These are phyloP conservation scores for Lactarius sanguifluus DNA, from an alignment of 768 basidiomycete species.

Conservation along the genomic window DNA sequence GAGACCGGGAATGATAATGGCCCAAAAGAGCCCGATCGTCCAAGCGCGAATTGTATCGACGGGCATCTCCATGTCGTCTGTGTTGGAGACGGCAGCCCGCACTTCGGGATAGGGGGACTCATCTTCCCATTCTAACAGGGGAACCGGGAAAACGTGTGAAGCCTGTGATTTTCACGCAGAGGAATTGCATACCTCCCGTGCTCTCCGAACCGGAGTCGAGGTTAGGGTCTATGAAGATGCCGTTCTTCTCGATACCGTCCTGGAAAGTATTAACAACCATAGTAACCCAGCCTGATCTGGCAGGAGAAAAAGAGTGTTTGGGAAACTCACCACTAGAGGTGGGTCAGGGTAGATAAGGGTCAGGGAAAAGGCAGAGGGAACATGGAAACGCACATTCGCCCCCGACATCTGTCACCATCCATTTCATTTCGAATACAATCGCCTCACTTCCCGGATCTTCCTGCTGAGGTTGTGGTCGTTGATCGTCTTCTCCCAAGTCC, in stretches of 20 bases:
- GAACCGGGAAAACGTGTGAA: background rate
- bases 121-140: slow-evolving; percentile 43
- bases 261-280: slow-evolving; percentile 4
- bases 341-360: background rate
- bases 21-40: slow-evolving; percentile 69
- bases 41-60: slow-evolving; percentile 66
- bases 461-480: background rate
- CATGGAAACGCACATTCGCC: slow-evolving; percentile 4
- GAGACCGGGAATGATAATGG: slow-evolving; percentile 60
- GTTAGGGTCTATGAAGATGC: slow-evolving; percentile 28
- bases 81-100: slow-evolving; percentile 70
- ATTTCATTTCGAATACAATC: slow-evolving; percentile 25
- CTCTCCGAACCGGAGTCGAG: slow-evolving; percentile 25
- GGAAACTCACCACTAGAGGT: slow-evolving; percentile 26
- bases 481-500: slow-evolving; percentile 12
- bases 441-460: slow-evolving; percentile 2
- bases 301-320: background rate
- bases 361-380: background rate
- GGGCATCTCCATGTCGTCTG: slow-evolving; percentile 64
- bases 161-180: background rate
- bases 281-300: background rate
- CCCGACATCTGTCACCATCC: slow-evolving; percentile 25
- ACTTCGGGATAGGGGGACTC: slow-evolving; percentile 88
- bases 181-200: slow-evolving; percentile 20
- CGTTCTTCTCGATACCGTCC: slow-evolving; percentile 25